Conservation (phyloP, 352 stramenopile species). For the Lagenidium giganteum region DNA sequence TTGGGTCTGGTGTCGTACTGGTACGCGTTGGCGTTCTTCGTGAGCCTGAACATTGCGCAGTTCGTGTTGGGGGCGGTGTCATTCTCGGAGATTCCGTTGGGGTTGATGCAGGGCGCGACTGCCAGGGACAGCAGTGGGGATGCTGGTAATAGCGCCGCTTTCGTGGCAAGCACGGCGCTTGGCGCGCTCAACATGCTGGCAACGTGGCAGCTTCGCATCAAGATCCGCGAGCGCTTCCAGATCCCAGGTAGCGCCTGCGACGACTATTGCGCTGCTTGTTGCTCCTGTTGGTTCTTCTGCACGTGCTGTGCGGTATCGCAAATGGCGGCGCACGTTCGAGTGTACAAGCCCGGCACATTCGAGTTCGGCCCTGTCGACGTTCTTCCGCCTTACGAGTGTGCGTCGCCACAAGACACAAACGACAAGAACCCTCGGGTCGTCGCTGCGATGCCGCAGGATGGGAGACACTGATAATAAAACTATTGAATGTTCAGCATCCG, state of each 20-base stretch:
- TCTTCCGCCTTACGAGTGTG: conserved; percentile 26
- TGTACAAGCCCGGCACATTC: conserved; percentile 37
- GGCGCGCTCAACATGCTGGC: neutral
- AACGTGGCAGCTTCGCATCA: conserved; percentile 11
- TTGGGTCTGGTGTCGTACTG: conserved; percentile 10
- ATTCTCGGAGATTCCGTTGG: too few species aligned
- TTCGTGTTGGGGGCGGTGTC: neutral
- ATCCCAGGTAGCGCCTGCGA: conserved; percentile 16
- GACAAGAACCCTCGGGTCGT: too few species aligned
- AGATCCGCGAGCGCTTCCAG: conserved; percentile 23
- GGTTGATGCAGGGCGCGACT: too few species aligned
- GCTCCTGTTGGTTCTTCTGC: too few species aligned
- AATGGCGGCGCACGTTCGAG: conserved; percentile 26
- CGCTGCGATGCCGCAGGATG: too few species aligned
- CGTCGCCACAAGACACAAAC: too few species aligned
- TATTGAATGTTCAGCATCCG: too few species aligned
- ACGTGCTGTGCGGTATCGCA: conserved; percentile 25
- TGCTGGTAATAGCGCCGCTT: too few species aligned
- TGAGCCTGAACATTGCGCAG: too few species aligned
- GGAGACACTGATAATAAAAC: too few species aligned
- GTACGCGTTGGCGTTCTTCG: neutral
- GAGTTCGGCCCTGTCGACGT: conserved; percentile 39
- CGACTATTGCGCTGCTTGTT: conserved; percentile 12
- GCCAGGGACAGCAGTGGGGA: too few species aligned
- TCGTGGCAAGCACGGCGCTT: neutral